Percentiles rank a stretch among this genome's conserved stretches.
These are phyloP conservation scores for Solanum dulcamara DNA, from an alignment of 257 asterid genomes.

Conservation along the genomic window DNA sequence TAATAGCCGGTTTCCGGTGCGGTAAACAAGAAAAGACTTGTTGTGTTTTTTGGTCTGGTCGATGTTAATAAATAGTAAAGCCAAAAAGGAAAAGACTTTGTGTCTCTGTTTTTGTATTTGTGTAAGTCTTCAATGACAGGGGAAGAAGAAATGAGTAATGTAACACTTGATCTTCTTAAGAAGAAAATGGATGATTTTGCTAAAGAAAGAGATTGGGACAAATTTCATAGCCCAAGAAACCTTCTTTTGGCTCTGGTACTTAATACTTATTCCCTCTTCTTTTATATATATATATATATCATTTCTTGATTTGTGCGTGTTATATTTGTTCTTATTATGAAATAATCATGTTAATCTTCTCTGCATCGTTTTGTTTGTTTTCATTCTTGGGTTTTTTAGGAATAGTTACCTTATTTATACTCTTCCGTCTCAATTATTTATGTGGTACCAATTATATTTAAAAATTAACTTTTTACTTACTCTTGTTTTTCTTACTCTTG, in stretches of 20 bases:
- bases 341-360: background rate
- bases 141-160: conserved; percentile 4
- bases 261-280: no score
- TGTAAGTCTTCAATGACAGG: conserved; percentile 3
- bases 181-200: conserved; percentile 34
- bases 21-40: background rate
- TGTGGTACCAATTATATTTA: no score
- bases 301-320: background rate
- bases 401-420: no score
- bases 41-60: background rate
- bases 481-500: no score
- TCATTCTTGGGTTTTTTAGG: no score
- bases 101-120: background rate
- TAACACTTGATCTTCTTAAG: conserved; percentile 31
- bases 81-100: background rate
- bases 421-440: no score
- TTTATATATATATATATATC: no score
- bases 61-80: background rate
- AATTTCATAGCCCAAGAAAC: conserved; percentile 38
- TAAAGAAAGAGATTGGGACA: conserved; percentile 37
- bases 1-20: background rate
- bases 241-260: conserved; percentile 41
- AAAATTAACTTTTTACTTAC: no score
- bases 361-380: accelerated
- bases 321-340: background rate